Base-by-base conservation (phyloP, 2,329 filamentous ascomycete genomes). In the Phialophora macrospora region DNA sequence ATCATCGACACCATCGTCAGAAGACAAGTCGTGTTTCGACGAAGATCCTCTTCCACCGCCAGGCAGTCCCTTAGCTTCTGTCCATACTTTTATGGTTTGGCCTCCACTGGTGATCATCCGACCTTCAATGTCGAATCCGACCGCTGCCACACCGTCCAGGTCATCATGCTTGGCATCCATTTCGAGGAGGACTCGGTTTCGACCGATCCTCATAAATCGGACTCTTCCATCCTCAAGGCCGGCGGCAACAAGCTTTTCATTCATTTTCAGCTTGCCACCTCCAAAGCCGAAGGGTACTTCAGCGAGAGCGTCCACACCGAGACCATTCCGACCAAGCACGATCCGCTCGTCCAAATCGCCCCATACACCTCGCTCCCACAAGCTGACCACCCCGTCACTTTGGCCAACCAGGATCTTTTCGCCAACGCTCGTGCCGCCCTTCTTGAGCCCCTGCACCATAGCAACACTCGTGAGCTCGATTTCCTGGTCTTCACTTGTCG, bases 291-390 rank as follows among this genome's bases (percentile, higher is more conserved):
- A 86, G 0, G 93, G 92, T 20, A 95, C 81, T 60, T 90, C 78
- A 1, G 87, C 83, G 66, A 97, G 81, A n/a, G 88, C 85, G 74
- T 98, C 94, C 49, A 97, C 80, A 66, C 90, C 92, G 76, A 96
- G 93, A 52, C 87, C 91, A 8, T 87, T 89, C 30, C 80, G 77
- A 70, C 92, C 88, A 8, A 97, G 87, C 56, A 90, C 87, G 73
- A 97, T 90, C 60, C 93, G 86, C 79, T 96, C 93, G 72, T 96
- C 91, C 76, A 97, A 92, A 76, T 98, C 94, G 74, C 96, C 93
- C 94, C 95, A 98, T 0, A 91, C 87, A 0, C 94, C 94, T 71
- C 90, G 90, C 77, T 99, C 94, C 93, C 95, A 99, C 6, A 98
- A 80, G 4, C 93, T 97, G 68, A 98, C 77, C 1, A 97, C 87